Conservation (phyloP, 495 filamentous ascomycete species). For the Aspergillus bridgeri region DNA sequence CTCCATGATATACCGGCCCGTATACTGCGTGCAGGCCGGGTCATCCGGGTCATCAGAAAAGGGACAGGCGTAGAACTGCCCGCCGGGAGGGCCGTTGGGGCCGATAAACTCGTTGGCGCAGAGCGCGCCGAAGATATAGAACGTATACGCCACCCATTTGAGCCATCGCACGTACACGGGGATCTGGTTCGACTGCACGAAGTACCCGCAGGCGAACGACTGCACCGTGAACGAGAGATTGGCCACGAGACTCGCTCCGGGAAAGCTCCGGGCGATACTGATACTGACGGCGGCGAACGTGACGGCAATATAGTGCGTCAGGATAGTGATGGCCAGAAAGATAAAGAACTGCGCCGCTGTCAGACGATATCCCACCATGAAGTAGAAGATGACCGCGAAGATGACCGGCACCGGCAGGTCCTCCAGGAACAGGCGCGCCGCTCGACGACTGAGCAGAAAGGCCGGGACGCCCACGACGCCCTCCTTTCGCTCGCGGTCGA, state of each 20-base stretch:
- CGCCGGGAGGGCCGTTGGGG: conserved; percentile 29
- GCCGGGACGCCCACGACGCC: conserved; percentile 64
- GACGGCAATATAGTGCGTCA: conserved; percentile 66
- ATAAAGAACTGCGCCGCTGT: conserved; percentile 60
- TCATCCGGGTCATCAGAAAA: conserved; percentile 51
- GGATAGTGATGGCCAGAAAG: conserved; percentile 59
- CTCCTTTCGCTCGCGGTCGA: conserved; percentile 70
- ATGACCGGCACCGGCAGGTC: conserved; percentile 66
- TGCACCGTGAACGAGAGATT: conserved; percentile 71
- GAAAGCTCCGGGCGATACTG: conserved; percentile 56
- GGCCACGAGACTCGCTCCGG: conserved; percentile 58
- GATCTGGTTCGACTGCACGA: conserved; percentile 66
- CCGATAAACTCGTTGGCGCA: conserved; percentile 66
- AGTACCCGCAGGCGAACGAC: conserved; percentile 67
- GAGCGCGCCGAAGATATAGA: conserved; percentile 65
- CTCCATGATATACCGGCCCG: conserved; percentile 62
- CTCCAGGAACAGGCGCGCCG: conserved; percentile 62
- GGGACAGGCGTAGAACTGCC: conserved; percentile 66
- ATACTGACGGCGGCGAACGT: conserved; percentile 59
- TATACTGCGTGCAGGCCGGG: conserved; percentile 62
- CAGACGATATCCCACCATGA: conserved; percentile 67
- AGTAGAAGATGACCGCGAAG: conserved; percentile 67
- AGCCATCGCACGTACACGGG: conserved; percentile 72
- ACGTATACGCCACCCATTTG: conserved; percentile 55
- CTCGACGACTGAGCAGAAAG: conserved; percentile 61